Evolutionary conservation across 305 asterid species (phyloP), one percentile per base, ranked within the genome.

Genomic region (Fraxinus platypoda): DNA sequence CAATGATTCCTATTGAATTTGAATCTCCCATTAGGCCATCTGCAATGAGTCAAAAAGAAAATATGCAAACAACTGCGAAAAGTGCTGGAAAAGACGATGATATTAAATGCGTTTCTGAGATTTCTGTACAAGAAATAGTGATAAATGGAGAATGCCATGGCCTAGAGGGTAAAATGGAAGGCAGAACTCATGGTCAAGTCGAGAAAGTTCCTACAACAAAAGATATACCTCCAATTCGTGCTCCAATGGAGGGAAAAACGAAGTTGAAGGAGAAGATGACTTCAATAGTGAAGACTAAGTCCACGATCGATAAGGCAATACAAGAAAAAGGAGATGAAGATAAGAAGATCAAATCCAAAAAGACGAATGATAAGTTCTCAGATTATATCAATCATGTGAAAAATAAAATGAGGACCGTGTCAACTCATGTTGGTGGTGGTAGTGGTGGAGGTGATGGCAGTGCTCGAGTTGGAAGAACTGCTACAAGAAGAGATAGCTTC

Each of bases 401-500:
- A 89, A 57, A 57, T 15, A 82, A 79, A 70, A 82, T 87, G 87
- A 75, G 86, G 81, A 86, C 46, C 33, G 6, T 52, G 6, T 76
- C 89, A 6, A 68, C 46, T 11, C 31, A 30, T 1, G 73, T 83
- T 46, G 86, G 84, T 2, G 85, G 26, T 19, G 85, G 28, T 6
- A 41, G 54, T 3, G 41, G 17, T 49, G 83, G 28, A 13, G 76
- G 54, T 17, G 57, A 33, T 19, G 75, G 52, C 23, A 77, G 70
- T 3, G n/a, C 23, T 30, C 72, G 17, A 7, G 21, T 26, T 49
- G 79, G 30, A 21, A 89, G 79, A 78, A 80, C 33, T 9, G 37
- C 87, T 0, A 57, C 85, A 21, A 88, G 90, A 81, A 88, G 91
- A 38, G 97, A 93, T 25, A 93, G 95, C 68, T 85, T 93, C 46